Conservation (phyloP, 176 grass and related monocot genomes). For the Lolium rigidum region DNA sequence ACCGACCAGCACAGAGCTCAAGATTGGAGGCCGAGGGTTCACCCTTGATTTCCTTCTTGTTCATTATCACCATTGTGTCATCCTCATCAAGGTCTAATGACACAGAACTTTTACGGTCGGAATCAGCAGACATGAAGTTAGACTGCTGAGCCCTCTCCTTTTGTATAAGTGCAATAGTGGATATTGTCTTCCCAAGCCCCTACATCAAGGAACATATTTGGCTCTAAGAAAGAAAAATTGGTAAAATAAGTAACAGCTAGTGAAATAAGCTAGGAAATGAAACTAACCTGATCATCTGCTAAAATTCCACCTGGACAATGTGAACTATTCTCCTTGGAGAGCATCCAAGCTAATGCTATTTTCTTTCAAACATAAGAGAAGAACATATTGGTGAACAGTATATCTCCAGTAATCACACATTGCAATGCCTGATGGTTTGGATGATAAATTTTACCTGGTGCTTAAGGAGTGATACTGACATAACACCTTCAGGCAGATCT, state of each 20-base stretch:
- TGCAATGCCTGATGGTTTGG: conserved; percentile 23
- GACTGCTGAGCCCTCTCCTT: conserved; percentile 83
- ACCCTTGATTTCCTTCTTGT: conserved; percentile 41
- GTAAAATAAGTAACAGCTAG: conserved; percentile 33
- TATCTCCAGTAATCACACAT: conserved; percentile 20
- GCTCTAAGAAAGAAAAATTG: conserved; percentile 16
- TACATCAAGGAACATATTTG: conserved; percentile 23
- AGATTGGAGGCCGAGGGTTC: neutral
- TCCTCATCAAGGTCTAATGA: conserved; percentile 67
- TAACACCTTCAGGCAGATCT: conserved; percentile 76
- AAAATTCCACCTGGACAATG: conserved; percentile 94
- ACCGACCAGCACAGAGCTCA: neutral
- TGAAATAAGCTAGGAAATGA: conserved; percentile 41
- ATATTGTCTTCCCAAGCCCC: conserved; percentile 97
- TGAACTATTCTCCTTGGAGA: conserved; percentile 80
- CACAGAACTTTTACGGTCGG: conserved; percentile 42
- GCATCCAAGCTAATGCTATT: conserved; percentile 96
- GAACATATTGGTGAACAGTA: conserved; percentile 30
- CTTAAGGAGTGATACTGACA: conserved; percentile 83
- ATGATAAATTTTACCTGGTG: conserved; percentile 69
- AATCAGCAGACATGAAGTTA: conserved; percentile 61
- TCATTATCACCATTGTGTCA: conserved; percentile 41
- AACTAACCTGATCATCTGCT: conserved; percentile 95
- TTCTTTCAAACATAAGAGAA: conserved; percentile 66
- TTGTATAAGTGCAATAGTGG: conserved; percentile 82